phyloP scores from a whole-genome alignment of 2,329 filamentous ascomycete species.

The Elsinoe arachidis region DNA sequence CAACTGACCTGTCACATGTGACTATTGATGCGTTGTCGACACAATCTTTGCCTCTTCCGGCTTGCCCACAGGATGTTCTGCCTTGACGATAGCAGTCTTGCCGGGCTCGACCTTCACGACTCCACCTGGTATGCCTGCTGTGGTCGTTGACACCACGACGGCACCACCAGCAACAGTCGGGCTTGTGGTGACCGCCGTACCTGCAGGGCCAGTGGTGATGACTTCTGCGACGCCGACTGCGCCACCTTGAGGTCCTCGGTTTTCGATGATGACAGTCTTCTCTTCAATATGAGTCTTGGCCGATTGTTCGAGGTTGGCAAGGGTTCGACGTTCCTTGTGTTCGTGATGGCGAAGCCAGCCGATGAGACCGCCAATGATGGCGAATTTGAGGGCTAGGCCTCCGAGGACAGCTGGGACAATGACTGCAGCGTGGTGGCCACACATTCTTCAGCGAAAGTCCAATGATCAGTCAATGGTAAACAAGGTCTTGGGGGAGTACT shows the following conservation, averaged over 20 bases:
- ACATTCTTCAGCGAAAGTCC: conserved; percentile 5
- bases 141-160: conserved; percentile 1
- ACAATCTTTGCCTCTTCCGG: conserved; percentile 12
- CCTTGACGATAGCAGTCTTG: conserved; percentile 10
- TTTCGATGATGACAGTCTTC: conserved; percentile 12
- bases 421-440: conserved; percentile 2
- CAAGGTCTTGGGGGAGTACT: not conserved
- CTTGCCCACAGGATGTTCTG: conserved; percentile 10
- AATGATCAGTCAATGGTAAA: conserved; percentile 1
- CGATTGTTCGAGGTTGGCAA: not conserved
- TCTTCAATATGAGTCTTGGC: conserved; percentile 3
- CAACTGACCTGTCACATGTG: conserved; percentile 4
- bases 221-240: conserved; percentile 7
- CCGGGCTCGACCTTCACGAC: conserved; percentile 10
- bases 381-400: not conserved
- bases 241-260: conserved; percentile 5
- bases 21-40: conserved; percentile 12
- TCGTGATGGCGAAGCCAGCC: conserved; percentile 3
- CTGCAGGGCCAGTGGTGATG: conserved; percentile 11
- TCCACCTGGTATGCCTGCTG: conserved; percentile 9
- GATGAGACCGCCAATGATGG: not conserved
- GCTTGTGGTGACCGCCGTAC: conserved; percentile 2
- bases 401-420: conserved; percentile 1
- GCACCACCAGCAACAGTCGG: conserved; percentile 6
- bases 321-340: conserved; percentile 2